Evolutionary conservation across 305 asterid species (phyloP).

Genomic region (Solanum hybrid): DNA sequence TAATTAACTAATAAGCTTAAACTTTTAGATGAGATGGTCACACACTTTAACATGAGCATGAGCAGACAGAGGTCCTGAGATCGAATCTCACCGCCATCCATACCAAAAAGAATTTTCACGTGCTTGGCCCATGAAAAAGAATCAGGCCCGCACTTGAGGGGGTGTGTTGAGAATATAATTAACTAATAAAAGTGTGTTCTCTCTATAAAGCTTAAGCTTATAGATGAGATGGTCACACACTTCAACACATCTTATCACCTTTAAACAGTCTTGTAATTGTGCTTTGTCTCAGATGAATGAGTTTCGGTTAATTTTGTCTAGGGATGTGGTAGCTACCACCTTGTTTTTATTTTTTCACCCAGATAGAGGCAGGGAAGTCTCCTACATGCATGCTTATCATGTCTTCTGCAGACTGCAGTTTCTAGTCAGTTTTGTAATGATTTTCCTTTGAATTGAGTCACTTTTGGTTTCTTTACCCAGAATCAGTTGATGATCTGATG

Average conservation of each 20-base stretch:
- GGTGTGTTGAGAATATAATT: neutral
- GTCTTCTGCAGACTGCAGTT: neutral
- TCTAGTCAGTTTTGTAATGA: neutral
- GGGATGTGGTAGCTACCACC: neutral
- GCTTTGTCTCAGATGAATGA: neutral
- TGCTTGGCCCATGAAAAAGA: neutral
- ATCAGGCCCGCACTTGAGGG: neutral
- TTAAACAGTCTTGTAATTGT: neutral
- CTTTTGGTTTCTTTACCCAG: constrained; percentile 35
- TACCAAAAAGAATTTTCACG: neutral
- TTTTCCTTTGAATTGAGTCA: neutral
- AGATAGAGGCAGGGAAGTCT: neutral
- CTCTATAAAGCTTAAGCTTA: neutral
- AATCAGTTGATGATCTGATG: constrained; percentile 96
- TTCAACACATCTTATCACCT: neutral
- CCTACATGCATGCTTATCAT: neutral
- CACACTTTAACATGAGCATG: neutral
- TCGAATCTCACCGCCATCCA: neutral
- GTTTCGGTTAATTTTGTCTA: neutral
- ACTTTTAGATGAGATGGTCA: neutral
- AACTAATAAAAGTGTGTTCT: neutral
- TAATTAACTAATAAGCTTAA: neutral
- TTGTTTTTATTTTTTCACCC: neutral
- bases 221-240: neutral
- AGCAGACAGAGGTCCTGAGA: neutral